Conservation (phyloP, 768 basidiomycete species). For the Vararia minispora region DNA sequence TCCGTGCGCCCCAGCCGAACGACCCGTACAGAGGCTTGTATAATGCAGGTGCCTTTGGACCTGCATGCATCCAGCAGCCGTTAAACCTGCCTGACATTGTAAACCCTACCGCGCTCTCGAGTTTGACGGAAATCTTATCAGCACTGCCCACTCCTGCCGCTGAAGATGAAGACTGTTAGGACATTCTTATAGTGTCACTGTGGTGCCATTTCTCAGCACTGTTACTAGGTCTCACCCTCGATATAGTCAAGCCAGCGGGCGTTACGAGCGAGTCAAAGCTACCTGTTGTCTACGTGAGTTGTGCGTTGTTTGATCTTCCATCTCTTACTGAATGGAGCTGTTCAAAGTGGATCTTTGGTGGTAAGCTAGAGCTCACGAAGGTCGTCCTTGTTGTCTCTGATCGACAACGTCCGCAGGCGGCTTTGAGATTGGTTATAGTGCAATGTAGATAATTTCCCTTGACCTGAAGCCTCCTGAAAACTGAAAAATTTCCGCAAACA, state of each 20-base stretch:
- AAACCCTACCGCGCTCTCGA: no score
- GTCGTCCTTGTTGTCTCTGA: neutral
- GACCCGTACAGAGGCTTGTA: slow-evolving; percentile 10
- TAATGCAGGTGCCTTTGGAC: slow-evolving; percentile 12
- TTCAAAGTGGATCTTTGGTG: slow-evolving; percentile 16
- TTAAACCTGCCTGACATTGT: neutral
- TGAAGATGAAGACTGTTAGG: slow-evolving; percentile 14
- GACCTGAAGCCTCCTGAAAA: neutral
- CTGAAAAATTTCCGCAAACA: neutral
- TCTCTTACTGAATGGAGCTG: no score
- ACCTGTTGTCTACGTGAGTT: slow-evolving; percentile 17
- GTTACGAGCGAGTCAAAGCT: slow-evolving; percentile 5
- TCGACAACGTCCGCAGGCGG: slow-evolving; percentile 3
- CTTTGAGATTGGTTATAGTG: neutral
- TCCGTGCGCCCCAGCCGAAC: slow-evolving; percentile 21
- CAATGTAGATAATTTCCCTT: neutral
- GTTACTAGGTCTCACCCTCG: slow-evolving; percentile 15
- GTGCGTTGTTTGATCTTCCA: neutral
- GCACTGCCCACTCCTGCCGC: slow-evolving; percentile 4
- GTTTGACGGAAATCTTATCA: neutral
- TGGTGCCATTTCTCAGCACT: neutral
- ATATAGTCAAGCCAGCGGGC: slow-evolving; percentile 12
- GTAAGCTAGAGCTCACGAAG: neutral
- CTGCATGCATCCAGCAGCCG: slow-evolving; percentile 16
- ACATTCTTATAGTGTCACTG: neutral